Percentiles rank a stretch among this genome's conserved stretches.
phyloP scores from a whole-genome alignment of 495 filamentous ascomycete species.

The Penicillium ucsense region DNA sequence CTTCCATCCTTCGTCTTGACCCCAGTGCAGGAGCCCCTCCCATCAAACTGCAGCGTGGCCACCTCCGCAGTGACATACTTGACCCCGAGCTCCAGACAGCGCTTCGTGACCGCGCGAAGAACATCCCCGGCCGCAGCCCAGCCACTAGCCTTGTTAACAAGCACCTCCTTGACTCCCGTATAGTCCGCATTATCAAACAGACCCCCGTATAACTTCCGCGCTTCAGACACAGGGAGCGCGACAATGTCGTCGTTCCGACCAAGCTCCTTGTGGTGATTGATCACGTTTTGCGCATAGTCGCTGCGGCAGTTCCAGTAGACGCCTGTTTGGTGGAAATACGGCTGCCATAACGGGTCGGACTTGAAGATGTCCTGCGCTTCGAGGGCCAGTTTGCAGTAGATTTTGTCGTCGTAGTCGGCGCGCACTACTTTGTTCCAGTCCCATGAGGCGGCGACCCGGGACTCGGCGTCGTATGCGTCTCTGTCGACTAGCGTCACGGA shows the following conservation, averaged over 20 bases:
- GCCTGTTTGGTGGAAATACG: conserved; percentile 49
- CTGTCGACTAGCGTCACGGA: conserved; percentile 51
- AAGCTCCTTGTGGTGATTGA: conserved; percentile 41
- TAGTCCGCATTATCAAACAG: conserved; percentile 47
- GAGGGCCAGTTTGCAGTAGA: conserved; percentile 48
- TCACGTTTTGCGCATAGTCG: conserved; percentile 35
- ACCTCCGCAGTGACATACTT: conserved; percentile 40
- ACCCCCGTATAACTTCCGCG: conserved; percentile 34
- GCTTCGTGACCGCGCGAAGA: conserved; percentile 34
- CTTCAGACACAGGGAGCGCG: conserved; percentile 34
- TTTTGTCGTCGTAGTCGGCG: conserved; percentile 50
- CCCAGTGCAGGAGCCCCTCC: conserved; percentile 35
- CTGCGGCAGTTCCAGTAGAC: conserved; percentile 37
- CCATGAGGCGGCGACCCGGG: conserved; percentile 46
- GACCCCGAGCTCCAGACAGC: conserved; percentile 41
- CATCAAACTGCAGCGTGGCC: conserved; percentile 31
- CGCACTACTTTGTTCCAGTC: conserved; percentile 63
- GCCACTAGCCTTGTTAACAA: conserved; percentile 45
- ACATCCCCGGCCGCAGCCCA: conserved; percentile 53
- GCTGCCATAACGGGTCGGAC: conserved; percentile 40
- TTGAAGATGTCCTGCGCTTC: conserved; percentile 47
- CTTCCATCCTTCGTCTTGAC: conserved; percentile 32
- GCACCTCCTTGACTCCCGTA: conserved; percentile 36
- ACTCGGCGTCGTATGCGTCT: conserved; percentile 30
- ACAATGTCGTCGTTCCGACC: conserved; percentile 29